Base-by-base conservation (phyloP, 2,329 filamentous ascomycete species). In the Aspergillus viridinutans region DNA sequence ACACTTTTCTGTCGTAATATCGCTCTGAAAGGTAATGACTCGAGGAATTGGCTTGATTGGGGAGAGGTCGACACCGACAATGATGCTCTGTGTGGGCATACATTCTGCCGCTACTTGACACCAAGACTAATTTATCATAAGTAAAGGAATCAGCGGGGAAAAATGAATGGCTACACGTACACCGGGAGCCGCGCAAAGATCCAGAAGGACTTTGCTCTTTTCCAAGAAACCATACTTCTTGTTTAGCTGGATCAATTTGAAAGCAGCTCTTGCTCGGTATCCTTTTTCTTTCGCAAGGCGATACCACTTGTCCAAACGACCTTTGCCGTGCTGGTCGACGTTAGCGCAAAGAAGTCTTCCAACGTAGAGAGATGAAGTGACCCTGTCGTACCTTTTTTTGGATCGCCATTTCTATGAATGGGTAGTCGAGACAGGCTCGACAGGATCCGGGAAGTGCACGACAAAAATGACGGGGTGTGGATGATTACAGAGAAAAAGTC, bases 181-280 rank as follows among this genome's bases (percentile, higher is more conserved):
- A 76, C 94, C 94, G 32, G 94, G 94, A 21, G 94, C 94, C 64
- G 94, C 94, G 79, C 94, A 99, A 72, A 99, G 89, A 87, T 99
- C 95, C 73, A 99, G 82, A 60, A 97, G 81, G 68, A 97, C 94
- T 80, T 90, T 96, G 77, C 91, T 95, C 81, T 95, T 93, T 76
- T 97, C 92, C 66, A 99, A 81, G 76, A 99, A 99, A 65, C 91
- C 90, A 88, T 96, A 99, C 74, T 97, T 97, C 79, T 97, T 97
- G 80, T 99, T 99, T 68, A 99, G 81, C 75, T 99, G 93, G 66
- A 99, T 93, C 67, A 99, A 80, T 80, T 99, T 99, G 84, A 97
- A 97, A 56, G 94, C 92, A 67, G 94, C 92, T 83, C 94, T 85
- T 60, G 94, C 93, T 69, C 94, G 84, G 73, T 97, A 99, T 61